Evolutionary conservation across 352 stramenopile species (phyloP).

Genomic region (Phytopythium oedochilum): DNA sequence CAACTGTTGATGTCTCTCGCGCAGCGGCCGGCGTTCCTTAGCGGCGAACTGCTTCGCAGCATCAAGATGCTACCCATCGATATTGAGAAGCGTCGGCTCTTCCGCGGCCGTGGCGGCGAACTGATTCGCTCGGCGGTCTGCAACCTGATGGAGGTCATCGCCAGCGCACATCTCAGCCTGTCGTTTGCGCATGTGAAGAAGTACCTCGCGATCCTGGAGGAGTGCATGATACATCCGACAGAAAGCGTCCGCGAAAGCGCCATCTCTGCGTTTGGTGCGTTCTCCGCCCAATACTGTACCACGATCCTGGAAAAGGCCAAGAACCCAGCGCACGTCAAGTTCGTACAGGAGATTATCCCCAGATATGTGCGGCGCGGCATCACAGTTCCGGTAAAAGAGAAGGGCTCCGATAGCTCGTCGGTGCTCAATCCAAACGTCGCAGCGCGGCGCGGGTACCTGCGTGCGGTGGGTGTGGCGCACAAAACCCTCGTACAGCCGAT

Average conservation of each 20-base stretch:
- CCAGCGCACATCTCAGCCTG: slow-evolving; percentile 39
- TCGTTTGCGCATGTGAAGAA: slow-evolving; percentile 71
- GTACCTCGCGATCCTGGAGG: slow-evolving; percentile 72
- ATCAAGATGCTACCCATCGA: slow-evolving; percentile 74
- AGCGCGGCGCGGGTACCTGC: slow-evolving; percentile 79
- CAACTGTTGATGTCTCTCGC: slow-evolving; percentile 70
- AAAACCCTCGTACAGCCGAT: slow-evolving; percentile 30
- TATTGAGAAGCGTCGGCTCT: slow-evolving; percentile 94
- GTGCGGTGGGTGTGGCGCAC: slow-evolving; percentile 34
- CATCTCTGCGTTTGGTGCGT: slow-evolving; percentile 78
- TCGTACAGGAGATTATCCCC: slow-evolving; percentile 44
- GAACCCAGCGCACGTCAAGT: slow-evolving; percentile 34
- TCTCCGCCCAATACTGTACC: slow-evolving; percentile 88
- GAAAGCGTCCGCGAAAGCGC: slow-evolving; percentile 90
- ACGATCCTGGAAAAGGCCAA: slow-evolving; percentile 50
- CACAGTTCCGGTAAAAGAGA: slow-evolving; percentile 21
- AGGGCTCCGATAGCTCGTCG: background rate
- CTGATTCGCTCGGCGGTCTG: slow-evolving; percentile 94
- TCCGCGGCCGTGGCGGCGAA: slow-evolving; percentile 94
- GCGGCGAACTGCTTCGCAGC: slow-evolving; percentile 62
- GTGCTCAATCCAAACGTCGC: slow-evolving; percentile 84
- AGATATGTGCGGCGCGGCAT: slow-evolving; percentile 55
- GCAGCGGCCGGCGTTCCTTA: slow-evolving; percentile 48
- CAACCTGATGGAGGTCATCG: slow-evolving; percentile 92
- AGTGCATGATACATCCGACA: slow-evolving; percentile 94